These are phyloP conservation scores for Paramyrothecium roridum DNA, from an alignment of 2,329 filamentous ascomycete genomes.

Conservation along the genomic window DNA sequence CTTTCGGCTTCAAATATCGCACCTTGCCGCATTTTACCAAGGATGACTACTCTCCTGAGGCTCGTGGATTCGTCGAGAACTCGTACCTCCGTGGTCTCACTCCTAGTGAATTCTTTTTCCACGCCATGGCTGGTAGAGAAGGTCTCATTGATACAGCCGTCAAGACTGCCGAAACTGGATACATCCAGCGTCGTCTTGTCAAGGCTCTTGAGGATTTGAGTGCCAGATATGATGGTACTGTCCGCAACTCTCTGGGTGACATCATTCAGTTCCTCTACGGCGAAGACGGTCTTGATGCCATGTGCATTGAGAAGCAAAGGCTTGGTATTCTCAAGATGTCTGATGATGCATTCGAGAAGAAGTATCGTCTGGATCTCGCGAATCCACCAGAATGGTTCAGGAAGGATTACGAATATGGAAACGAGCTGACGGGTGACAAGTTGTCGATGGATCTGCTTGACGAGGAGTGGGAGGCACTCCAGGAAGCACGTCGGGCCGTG, in stretches of 20 bases:
- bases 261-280: constrained; percentile 97
- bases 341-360: constrained; percentile 71
- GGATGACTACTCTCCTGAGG: constrained; percentile 97
- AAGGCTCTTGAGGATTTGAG: constrained; percentile 98
- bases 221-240: constrained; percentile 95
- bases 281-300: constrained; percentile 93
- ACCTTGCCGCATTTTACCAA: constrained; percentile 98
- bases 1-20: constrained; percentile 98
- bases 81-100: constrained; percentile 95
- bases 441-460: constrained; percentile 84
- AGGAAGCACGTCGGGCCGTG: constrained; percentile 71
- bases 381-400: constrained; percentile 58
- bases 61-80: constrained; percentile 97
- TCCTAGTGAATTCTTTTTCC: constrained; percentile 97
- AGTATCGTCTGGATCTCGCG: constrained; percentile 76
- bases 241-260: constrained; percentile 94
- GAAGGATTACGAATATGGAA: constrained; percentile 67
- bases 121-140: constrained; percentile 99
- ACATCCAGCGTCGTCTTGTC: constrained; percentile 96
- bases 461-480: constrained; percentile 78
- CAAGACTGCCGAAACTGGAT: constrained; percentile 98
- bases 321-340: constrained; percentile 85
- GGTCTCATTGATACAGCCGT: constrained; percentile 99
- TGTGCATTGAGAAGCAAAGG: constrained; percentile 87
- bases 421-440: constrained; percentile 83